Evolutionary conservation across 2,329 filamentous ascomycete genomes (phyloP), one percentile per base, ranked within the genome.

Genomic region (Hysterium pulicare): DNA sequence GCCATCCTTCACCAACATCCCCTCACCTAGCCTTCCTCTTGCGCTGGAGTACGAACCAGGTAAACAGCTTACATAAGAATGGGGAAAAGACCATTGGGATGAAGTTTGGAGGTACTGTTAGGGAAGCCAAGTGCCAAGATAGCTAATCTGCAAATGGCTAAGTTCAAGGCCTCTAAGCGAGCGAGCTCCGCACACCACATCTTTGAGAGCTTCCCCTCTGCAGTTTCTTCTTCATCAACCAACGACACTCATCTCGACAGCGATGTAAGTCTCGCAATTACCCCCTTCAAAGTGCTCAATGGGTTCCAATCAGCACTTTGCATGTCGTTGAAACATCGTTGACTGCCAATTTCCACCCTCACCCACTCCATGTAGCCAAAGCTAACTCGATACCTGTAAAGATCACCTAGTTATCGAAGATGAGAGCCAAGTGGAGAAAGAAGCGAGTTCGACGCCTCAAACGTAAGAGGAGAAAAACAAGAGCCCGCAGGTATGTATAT

Each of bases 381-480:
- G n/a, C n/a, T 34, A 34, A 16, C 32, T 28, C n/a, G n/a, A n/a
- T 5, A 53, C 24, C 21, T 35, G 36, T 21, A 10, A 46, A 50
- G 46, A 36, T 54, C 48, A 61, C 53, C 53, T 57, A 61, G 61
- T 66, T 62, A 65, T 70, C 71, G 62, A 76, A 72, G 72, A 84
- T 85, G 82, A 85, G 91, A 93, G 90, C 90, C 72, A 97, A 97
- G 83, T 97, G 93, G 93, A 93, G 91, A 83, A 98, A 98, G 87
- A 98, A 98, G 91, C 84, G 93, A 75, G 90, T 95, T 78, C 83
- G 93, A 70, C 86, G 93, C 77, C 89, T 98, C 76, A 97, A 97
- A 87, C 86, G 90, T 73, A 98, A 98, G 90, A 90, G 93, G 81
- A 94, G 93, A 90, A 98, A 98, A 91, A 95, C 93, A 79, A 84